These are phyloP conservation scores for Gnomoniopsis sp. DNA, from an alignment of 2,329 filamentous ascomycete genomes.

Conservation along the genomic window DNA sequence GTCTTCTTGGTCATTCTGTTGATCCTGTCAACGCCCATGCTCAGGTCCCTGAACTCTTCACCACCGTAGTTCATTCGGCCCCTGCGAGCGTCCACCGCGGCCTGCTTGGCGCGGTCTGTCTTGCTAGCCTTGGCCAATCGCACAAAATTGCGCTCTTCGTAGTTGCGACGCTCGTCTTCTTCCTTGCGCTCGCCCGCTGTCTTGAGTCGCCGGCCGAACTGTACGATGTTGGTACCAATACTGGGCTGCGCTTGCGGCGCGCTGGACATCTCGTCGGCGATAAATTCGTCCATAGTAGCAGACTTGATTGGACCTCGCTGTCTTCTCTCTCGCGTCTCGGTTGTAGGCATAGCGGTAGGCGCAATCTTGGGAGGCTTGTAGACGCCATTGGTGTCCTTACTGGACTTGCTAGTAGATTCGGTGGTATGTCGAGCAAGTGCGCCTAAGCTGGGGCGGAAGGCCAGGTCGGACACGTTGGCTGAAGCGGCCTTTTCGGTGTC, in stretches of 20 bases:
- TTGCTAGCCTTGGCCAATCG: slow-evolving; percentile 83
- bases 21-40: slow-evolving; percentile 83
- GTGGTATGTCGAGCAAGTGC: slow-evolving; percentile 34
- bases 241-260: slow-evolving; percentile 83
- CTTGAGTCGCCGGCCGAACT: slow-evolving; percentile 75
- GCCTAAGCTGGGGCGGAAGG: slow-evolving; percentile 34
- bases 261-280: slow-evolving; percentile 76
- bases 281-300: slow-evolving; percentile 86
- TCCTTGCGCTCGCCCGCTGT: slow-evolving; percentile 70
- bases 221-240: slow-evolving; percentile 84
- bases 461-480: slow-evolving; percentile 25
- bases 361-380: slow-evolving; percentile 89
- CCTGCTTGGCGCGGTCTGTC: slow-evolving; percentile 72
- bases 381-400: slow-evolving; percentile 59
- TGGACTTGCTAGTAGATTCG: slow-evolving; percentile 25
- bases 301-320: slow-evolving; percentile 68
- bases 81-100: slow-evolving; percentile 45
- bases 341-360: slow-evolving; percentile 77
- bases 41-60: slow-evolving; percentile 87
- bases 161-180: slow-evolving; percentile 76
- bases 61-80: slow-evolving; percentile 73
- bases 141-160: slow-evolving; percentile 90
- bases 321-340: slow-evolving; percentile 58
- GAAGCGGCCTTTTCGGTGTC: slow-evolving; percentile 28
- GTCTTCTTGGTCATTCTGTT: slow-evolving; percentile 74